Base-by-base conservation (phyloP, 805 yeast genomes). In the Sugiyamaella boreocaroliniensis region DNA sequence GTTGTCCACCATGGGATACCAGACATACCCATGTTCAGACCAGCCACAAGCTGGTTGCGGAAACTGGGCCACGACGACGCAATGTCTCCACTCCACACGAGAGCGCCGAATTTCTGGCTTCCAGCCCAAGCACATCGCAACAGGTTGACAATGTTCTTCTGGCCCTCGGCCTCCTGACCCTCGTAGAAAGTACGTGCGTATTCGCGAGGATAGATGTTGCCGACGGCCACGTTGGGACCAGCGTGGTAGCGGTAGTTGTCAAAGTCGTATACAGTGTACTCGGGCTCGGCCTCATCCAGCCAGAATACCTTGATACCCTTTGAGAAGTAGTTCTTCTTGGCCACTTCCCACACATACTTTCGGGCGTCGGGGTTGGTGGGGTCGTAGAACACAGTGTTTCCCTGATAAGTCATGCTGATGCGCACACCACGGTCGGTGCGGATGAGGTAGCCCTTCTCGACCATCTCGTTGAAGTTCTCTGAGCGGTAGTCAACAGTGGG, bases 1-100 rank as follows among this genome's bases (percentile, higher is more conserved):
- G 60, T 57, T 6, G 60, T 57, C 60, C 60, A 57, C 60, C 60
- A 57, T 2, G 60, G 58, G 16, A 57, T 55, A 7, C 60, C 60
- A 8, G 58, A 52, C 40, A 57, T 47, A n/a, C 60, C 60, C 60
- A 57, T 57, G 40, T 57, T 57, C 40, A 57, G 37, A 2, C 60
- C 60, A 4, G 60, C 58, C 15, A 48, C 58, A 9, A 57, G 47
- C 48, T 57, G 60, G 41, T 55, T 48, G 10, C 55, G 52, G 19
- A 57, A 45, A 26, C 56, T 47, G 15, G 41, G 40, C 58, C 60
- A 57, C 6, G 58, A 55, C 8, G 60, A 57, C 2, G 58, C 57
- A 50, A 57, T 55, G 26, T 57, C 60, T 20, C 60, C 60, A 34
- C 53, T 47, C 60, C 58, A 57, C 12, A 57, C 58, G 12, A 57